phyloP scores from a whole-genome alignment of 2,329 filamentous ascomycete genomes.

The Cordyceps militaris region DNA sequence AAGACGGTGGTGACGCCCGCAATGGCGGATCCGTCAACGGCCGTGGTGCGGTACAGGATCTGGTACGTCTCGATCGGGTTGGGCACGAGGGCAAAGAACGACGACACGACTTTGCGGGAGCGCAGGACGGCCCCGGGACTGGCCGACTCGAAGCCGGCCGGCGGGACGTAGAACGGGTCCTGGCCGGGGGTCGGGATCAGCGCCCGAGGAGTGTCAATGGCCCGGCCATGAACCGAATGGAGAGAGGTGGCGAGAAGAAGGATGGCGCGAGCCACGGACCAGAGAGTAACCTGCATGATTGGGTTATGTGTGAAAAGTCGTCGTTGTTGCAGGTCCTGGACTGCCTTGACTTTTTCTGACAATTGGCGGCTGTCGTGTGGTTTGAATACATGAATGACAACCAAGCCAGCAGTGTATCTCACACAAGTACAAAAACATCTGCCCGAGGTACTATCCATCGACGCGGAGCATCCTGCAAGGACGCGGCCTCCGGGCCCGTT shows the following conservation, averaged over 20 bases:
- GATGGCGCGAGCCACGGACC: neutral
- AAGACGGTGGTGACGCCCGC: constrained; percentile 9
- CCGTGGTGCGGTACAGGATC: constrained; percentile 9
- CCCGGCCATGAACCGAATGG: neutral
- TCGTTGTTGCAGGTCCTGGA: neutral
- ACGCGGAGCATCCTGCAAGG: too few relatives aligned
- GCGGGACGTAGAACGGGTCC: constrained; percentile 10
- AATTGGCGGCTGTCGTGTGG: neutral
- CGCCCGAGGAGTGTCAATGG: neutral
- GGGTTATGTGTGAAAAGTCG: neutral
- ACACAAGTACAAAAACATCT: neutral
- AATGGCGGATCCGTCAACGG: constrained; percentile 5
- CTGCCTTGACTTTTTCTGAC: too few relatives aligned
- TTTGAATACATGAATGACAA: neutral
- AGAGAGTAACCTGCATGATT: neutral
- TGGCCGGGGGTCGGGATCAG: neutral
- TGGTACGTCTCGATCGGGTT: constrained; percentile 1
- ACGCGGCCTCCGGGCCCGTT: too few relatives aligned
- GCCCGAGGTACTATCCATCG: too few relatives aligned
- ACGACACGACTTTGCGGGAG: neutral
- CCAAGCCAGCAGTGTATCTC: neutral
- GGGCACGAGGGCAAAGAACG: neutral
- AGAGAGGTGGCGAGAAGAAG: neutral
- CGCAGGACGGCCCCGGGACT: constrained; percentile 1
- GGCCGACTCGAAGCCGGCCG: constrained; percentile 2